Conservation (phyloP, 2,329 filamentous ascomycete genomes). For the Phyllosticta citrichinensis region DNA sequence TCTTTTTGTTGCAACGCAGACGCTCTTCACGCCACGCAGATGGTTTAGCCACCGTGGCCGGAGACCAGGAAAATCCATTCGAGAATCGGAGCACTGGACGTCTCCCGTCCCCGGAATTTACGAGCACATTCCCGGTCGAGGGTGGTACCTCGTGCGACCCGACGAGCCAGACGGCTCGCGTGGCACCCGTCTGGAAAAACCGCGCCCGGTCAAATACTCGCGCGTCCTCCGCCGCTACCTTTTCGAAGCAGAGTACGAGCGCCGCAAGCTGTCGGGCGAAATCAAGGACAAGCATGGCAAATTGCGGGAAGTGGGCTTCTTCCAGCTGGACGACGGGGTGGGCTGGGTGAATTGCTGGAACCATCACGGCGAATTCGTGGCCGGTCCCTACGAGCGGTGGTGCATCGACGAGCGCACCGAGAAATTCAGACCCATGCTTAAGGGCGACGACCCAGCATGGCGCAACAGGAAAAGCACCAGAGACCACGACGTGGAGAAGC, state of each 20-base stretch:
- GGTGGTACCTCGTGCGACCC: slow-evolving; percentile 39
- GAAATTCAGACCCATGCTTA: slow-evolving; percentile 29
- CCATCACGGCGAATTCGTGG: slow-evolving; percentile 38
- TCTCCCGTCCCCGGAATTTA: slow-evolving; percentile 39
- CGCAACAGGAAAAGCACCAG: slow-evolving; percentile 1
- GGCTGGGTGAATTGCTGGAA: slow-evolving; percentile 44
- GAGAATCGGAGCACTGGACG: slow-evolving; percentile 39
- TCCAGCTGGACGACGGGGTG: slow-evolving; percentile 39
- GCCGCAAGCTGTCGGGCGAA: slow-evolving; percentile 34
- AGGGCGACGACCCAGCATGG: slow-evolving; percentile 27
- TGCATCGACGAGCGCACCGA: slow-evolving; percentile 32
- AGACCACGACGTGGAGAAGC: not conserved
- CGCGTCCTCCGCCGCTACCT: slow-evolving; percentile 40
- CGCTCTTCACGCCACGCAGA: slow-evolving; percentile 38
- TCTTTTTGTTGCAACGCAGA: slow-evolving; percentile 40
- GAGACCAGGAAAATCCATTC: slow-evolving; percentile 28
- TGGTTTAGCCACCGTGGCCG: slow-evolving; percentile 32
- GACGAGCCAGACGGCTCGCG: slow-evolving; percentile 25
- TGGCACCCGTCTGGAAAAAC: slow-evolving; percentile 19
- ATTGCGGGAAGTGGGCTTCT: slow-evolving; percentile 35
- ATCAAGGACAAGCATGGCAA: slow-evolving; percentile 31
- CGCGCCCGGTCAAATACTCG: slow-evolving; percentile 35
- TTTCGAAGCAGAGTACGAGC: slow-evolving; percentile 38
- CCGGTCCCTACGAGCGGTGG: slow-evolving; percentile 42
- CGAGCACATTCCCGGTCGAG: slow-evolving; percentile 39